phyloP scores from a whole-genome alignment of 108 stramenopile genomes.

The Conticribra guillardii region DNA sequence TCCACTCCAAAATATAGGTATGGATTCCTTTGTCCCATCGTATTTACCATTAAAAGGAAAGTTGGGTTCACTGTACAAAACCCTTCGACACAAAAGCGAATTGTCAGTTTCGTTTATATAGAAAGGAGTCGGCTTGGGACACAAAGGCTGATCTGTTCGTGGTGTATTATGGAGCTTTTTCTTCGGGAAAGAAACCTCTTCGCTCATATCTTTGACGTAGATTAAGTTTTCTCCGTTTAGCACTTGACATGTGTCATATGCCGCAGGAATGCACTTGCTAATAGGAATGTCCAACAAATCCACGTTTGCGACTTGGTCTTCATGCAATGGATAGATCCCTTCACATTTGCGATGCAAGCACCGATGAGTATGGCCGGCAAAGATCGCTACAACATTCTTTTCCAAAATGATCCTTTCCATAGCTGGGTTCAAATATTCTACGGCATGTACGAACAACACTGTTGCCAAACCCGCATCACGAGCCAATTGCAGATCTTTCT shows the following conservation, averaged over 20 bases:
- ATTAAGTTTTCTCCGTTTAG: slow-evolving; percentile 43
- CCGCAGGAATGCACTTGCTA: slow-evolving; percentile 43
- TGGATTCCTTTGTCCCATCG: slow-evolving; percentile 22
- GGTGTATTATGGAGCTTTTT: slow-evolving; percentile 36
- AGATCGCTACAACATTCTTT: slow-evolving; percentile 44
- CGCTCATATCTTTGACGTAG: slow-evolving; percentile 25
- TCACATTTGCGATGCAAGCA: slow-evolving; percentile 44
- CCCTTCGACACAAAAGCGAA: slow-evolving; percentile 37
- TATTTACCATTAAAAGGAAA: slow-evolving; percentile 33
- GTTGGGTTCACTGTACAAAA: slow-evolving; percentile 31
- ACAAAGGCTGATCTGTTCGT: slow-evolving; percentile 40
- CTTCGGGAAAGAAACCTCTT: slow-evolving; percentile 26
- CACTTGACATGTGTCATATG: slow-evolving; percentile 41
- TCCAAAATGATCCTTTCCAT: slow-evolving; percentile 48
- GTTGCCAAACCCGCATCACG: slow-evolving; percentile 36
- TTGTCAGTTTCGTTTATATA: slow-evolving; percentile 53
- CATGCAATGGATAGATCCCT: slow-evolving; percentile 41
- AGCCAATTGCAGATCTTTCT: slow-evolving; percentile 45
- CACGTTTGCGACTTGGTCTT: slow-evolving; percentile 36
- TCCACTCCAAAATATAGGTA: slow-evolving; percentile 54
- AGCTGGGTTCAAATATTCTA: slow-evolving; percentile 40
- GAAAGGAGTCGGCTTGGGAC: slow-evolving; percentile 41
- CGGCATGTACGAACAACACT: slow-evolving; percentile 47
- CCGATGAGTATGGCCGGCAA: slow-evolving; percentile 51
- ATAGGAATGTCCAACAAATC: slow-evolving; percentile 15